Evolutionary conservation across 257 asterid species (phyloP).

Genomic region (Euphrasia confusa): DNA sequence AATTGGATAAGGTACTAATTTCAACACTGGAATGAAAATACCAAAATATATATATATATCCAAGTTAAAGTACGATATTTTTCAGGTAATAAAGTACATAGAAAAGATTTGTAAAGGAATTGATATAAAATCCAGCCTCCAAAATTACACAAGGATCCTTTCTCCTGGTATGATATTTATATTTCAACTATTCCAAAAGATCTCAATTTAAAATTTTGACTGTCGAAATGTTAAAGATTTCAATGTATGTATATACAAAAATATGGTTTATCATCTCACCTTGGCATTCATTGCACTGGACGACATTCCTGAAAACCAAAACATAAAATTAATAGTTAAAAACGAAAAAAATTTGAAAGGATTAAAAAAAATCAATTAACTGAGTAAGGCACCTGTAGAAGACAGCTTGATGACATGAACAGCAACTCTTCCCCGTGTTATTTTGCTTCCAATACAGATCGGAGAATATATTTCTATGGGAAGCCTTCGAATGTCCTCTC

Average conservation of each 20-base stretch:
- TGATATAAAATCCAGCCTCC: background rate
- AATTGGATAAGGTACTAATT: background rate
- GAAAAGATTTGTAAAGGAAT: background rate
- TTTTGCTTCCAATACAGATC: constrained; percentile 53
- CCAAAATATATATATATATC: background rate
- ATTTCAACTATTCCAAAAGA: background rate
- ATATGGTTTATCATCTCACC: constrained; percentile 36
- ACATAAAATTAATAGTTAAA: constrained; percentile 22
- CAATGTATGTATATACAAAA: constrained; percentile 16
- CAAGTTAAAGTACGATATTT: background rate
- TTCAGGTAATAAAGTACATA: background rate
- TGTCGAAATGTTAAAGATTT: background rate
- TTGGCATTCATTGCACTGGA: constrained; percentile 66
- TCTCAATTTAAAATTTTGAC: constrained; percentile 1
- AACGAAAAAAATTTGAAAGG: background rate
- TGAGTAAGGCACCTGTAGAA: constrained; percentile 43
- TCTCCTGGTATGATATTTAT: background rate
- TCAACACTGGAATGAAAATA: background rate
- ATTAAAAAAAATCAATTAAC: constrained; percentile 4
- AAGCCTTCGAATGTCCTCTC: constrained; percentile 38
- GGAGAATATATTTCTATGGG: constrained; percentile 44
- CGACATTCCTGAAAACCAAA: constrained; percentile 54
- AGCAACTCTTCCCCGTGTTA: constrained; percentile 40
- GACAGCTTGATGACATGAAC: constrained; percentile 54
- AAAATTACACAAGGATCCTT: background rate